Evolutionary conservation across 176 grass and related monocot species (phyloP).

Genomic region (Lolium multiflorum): DNA sequence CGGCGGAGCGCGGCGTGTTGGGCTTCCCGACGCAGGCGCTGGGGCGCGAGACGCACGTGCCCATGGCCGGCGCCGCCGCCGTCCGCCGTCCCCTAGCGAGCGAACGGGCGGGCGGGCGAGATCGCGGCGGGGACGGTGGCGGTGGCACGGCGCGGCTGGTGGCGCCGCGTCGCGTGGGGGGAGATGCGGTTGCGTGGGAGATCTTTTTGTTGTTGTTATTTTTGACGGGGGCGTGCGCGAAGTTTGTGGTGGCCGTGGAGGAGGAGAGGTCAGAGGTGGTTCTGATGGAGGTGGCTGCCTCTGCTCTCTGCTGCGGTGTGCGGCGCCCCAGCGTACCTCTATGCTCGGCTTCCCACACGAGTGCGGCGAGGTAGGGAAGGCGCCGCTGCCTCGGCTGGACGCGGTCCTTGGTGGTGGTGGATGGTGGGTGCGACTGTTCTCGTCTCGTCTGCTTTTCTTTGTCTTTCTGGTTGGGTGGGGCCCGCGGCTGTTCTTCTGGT

Average conservation of each 20-base stretch:
- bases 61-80: slow-evolving; percentile 41
- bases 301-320: not conserved
- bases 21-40: slow-evolving; percentile 67
- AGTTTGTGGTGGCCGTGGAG: slow-evolving; percentile 39
- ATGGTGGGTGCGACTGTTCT: not conserved
- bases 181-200: slow-evolving; percentile 32
- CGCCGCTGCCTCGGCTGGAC: slow-evolving; percentile 12
- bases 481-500: slow-evolving; percentile 14
- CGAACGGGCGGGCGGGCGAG: not conserved
- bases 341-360: slow-evolving; percentile 35
- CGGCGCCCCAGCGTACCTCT: slow-evolving; percentile 5
- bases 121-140: slow-evolving; percentile 18
- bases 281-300: not conserved
- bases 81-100: not conserved
- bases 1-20: slow-evolving; percentile 56
- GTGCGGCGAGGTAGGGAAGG: not conserved
- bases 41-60: slow-evolving; percentile 66
- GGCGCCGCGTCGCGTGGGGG: not conserved
- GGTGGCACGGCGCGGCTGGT: not conserved
- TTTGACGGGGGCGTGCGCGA: not conserved
- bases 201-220: slow-evolving; percentile 3
- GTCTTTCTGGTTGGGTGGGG: slow-evolving; percentile 25
- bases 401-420: slow-evolving; percentile 38
- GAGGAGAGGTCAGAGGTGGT: not conserved
- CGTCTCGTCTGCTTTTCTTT: not conserved